Evolutionary conservation across 306 rosid species (phyloP), one percentile per base, ranked within the genome.

Genomic region (Gillenia trifoliata): DNA sequence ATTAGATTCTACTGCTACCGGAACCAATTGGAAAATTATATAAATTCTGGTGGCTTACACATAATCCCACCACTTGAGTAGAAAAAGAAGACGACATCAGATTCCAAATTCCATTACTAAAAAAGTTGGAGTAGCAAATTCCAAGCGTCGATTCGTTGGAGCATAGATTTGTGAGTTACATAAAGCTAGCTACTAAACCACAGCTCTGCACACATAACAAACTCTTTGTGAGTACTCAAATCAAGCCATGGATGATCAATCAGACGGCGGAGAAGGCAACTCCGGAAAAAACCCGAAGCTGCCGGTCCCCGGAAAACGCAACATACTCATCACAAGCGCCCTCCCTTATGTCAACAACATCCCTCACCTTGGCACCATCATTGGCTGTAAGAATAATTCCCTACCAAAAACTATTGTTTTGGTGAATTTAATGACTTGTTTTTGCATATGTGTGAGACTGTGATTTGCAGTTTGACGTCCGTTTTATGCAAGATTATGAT

Each of bases 281-380:
- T 5, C 29, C 3, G 65, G 30, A 67, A 49, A 33, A 61, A 49
- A 25, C 0, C 83, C 74, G 12, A 91, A 87, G 88, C 80, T 79
- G 50, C 96, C 96, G 0, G 67, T 88, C 1, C 81, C 77, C 9
- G 96, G 89, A 17, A 87, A 88, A 76, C 88, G 93, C 69, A 91
- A 91, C 86, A 75, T 91, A 77, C 91, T 91, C 81, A 85, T 91
- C 76, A 91, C 93, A 26, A 91, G 92, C 23, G 96, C 93, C 63
- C 77, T 91, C 79, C 96, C 96, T 45, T 88, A 91, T 55, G 91
- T 91, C 85, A 91, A 88, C 77, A 91, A 91, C 84, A 89, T 88
- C 6, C 93, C 93, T 70, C 91, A 88, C 66, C 96, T 91, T 17
- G 96, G 93, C 76, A 88, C 85, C 80, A 85, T 88, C 78, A 88